These are phyloP conservation scores for Kodamaea kaohsiungensis DNA, from an alignment of 805 yeast genomes.

Conservation along the genomic window DNA sequence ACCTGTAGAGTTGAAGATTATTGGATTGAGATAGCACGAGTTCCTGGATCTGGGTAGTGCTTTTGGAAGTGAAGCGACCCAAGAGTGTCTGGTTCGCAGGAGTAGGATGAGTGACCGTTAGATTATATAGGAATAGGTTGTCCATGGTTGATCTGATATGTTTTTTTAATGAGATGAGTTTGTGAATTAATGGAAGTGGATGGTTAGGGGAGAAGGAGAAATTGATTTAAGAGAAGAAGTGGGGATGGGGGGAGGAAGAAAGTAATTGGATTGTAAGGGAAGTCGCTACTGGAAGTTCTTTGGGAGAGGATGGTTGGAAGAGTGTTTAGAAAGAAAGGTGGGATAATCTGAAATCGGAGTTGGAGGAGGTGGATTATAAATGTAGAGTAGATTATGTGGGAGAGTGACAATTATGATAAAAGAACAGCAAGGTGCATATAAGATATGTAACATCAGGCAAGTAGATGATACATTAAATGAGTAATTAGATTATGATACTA, in stretches of 20 bases:
- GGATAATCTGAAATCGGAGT: too few species aligned
- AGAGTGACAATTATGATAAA: too few species aligned
- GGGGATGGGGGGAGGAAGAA: background rate
- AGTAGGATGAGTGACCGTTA: constrained; percentile 66
- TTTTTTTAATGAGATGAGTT: background rate
- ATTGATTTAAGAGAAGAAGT: background rate
- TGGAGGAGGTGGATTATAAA: too few species aligned
- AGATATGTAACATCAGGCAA: too few species aligned
- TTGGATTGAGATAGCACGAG: constrained; percentile 60
- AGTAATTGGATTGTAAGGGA: too few species aligned
- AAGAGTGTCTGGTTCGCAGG: constrained; percentile 55
- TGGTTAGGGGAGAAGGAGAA: background rate
- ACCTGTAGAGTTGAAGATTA: constrained; percentile 52
- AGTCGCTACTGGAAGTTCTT: too few species aligned
- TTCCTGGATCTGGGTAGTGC: constrained; percentile 67
- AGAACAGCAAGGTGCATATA: too few species aligned
- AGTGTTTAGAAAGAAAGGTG: too few species aligned
- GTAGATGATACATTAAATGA: too few species aligned
- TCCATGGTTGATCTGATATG: constrained; percentile 10
- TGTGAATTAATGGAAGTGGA: background rate
- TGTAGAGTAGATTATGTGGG: too few species aligned
- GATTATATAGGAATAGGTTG: constrained; percentile 61
- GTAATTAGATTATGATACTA: too few species aligned
- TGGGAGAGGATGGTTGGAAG: too few species aligned
- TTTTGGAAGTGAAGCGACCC: constrained; percentile 62